A percentile compares a stretch with the other conserved stretches of the same genome.
phyloP scores from a whole-genome alignment of 345 rosid genomes.

The Populus ilicifolia region DNA sequence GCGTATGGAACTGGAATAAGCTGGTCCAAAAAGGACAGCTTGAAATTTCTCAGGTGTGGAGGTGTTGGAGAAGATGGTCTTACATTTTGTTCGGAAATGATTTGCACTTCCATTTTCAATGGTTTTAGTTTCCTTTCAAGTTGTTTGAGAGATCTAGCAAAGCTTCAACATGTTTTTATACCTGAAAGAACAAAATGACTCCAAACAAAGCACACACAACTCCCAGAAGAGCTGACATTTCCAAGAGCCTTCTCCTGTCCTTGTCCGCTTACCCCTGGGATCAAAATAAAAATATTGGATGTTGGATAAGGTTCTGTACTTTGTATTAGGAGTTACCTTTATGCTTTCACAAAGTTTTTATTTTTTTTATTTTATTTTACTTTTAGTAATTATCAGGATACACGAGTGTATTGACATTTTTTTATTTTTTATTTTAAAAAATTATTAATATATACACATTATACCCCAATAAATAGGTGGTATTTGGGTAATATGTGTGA shows the following conservation, averaged over 20 bases:
- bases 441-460: rapidly evolving
- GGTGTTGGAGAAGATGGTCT: constrained; percentile 45
- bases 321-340: too few species aligned
- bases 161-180: background rate
- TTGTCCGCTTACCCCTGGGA: background rate
- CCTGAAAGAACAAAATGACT: too few species aligned
- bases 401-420: too few species aligned
- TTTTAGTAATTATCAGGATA: too few species aligned
- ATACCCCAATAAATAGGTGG: rapidly evolving
- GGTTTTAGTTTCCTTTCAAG: background rate
- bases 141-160: background rate
- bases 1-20: constrained; percentile 22
- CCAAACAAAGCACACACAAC: background rate
- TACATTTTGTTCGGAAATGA: constrained; percentile 27
- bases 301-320: too few species aligned
- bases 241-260: background rate
- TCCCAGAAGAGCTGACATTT: background rate
- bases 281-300: too few species aligned
- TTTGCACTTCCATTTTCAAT: constrained; percentile 31
- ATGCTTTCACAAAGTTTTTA: too few species aligned
- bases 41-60: constrained; percentile 25
- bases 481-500: rapidly evolving
- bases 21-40: constrained; percentile 44
- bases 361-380: too few species aligned
- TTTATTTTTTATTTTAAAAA: too few species aligned